Evolutionary conservation across 441 rosid species (phyloP), one percentile per base, ranked within the genome.

Genomic region (Breynia disticha): DNA sequence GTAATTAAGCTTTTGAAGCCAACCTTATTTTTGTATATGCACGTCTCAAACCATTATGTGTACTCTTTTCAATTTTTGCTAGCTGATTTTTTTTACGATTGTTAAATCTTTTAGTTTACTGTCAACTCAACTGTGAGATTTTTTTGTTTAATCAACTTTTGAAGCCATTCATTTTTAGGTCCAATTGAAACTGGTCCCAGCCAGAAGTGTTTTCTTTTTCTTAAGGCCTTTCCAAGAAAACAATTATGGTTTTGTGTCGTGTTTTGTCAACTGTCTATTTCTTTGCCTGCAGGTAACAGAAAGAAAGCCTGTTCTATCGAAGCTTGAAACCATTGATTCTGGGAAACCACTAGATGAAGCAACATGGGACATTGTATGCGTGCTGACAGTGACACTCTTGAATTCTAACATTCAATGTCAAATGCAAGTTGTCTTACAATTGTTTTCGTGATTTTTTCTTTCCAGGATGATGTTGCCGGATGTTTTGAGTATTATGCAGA

Each of bases 391-490:
- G 43, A 53, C 52, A 57, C 66, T 42, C n/a, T 52, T 20, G 60
- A 39, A 41, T 17, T 19, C 10, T 38, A 67, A 2, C 41, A 19
- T 49, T 43, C 35, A 21, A 19, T 60, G 8, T 55, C 42, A 37
- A 62, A 55, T 28, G 9, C 47, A 18, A 14, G 17, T 57, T 55
- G 20, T 46, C 56, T 64, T 20, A 64, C 17, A 11, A 50, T 46
- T 48, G 55, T 47, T 50, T 43, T 62, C 15, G 43, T 79, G 56
- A 64, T 59, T 44, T 65, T 16, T n/a, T n/a, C n/a, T n/a, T n/a
- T n/a, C n/a, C 76, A 93, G 97, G 99, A 94, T 65, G 96, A 94
- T 79, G 96, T 87, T 50, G 95, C 96, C 52, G 96, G 81, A 20
- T 94, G 99, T 71, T 91, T 91, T 41, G 95, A 88, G 68, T 91